Percentiles rank a stretch among this genome's conserved stretches.
Conservation (phyloP, 2,329 filamentous ascomycete species). For the Epichloe baconii region DNA sequence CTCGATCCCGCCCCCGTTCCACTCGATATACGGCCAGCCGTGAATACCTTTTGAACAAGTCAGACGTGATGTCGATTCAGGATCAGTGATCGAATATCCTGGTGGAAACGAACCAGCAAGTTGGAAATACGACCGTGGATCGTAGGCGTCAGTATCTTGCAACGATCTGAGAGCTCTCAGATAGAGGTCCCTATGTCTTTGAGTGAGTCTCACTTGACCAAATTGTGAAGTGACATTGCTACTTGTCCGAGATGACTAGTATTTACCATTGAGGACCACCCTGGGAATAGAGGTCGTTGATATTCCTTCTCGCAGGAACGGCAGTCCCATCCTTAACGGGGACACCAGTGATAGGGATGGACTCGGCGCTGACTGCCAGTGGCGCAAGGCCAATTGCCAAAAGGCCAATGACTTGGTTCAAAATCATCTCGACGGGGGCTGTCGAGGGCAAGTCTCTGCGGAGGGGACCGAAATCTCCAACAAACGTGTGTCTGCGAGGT, state of each 20-base stretch:
- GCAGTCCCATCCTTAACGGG: constrained; percentile 25
- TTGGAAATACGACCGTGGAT: constrained; percentile 37
- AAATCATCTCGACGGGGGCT: constrained; percentile 7
- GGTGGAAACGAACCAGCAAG: constrained; percentile 27
- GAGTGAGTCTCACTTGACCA: background rate
- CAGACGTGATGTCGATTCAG: background rate
- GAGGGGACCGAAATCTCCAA: background rate
- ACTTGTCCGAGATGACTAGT: too few relatives aligned
- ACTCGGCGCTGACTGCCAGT: constrained; percentile 13
- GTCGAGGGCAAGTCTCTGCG: background rate
- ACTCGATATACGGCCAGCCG: constrained; percentile 28
- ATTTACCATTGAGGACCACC: constrained; percentile 32
- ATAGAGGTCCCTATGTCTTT: constrained; percentile 31
- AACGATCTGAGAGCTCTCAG: constrained; percentile 32
- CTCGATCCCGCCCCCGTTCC: constrained; percentile 28
- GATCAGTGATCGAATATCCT: background rate
- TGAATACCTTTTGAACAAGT: constrained; percentile 22
- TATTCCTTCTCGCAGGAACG: constrained; percentile 31
- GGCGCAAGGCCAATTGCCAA: constrained; percentile 14
- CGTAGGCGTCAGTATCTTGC: constrained; percentile 25
- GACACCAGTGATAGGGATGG: constrained; percentile 25
- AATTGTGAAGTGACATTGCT: background rate
- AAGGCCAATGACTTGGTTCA: constrained; percentile 11
- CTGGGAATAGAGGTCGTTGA: constrained; percentile 30
- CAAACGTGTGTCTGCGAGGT: background rate